phyloP scores from a whole-genome alignment of 106 monocot species.

The Gastrodia elata region DNA sequence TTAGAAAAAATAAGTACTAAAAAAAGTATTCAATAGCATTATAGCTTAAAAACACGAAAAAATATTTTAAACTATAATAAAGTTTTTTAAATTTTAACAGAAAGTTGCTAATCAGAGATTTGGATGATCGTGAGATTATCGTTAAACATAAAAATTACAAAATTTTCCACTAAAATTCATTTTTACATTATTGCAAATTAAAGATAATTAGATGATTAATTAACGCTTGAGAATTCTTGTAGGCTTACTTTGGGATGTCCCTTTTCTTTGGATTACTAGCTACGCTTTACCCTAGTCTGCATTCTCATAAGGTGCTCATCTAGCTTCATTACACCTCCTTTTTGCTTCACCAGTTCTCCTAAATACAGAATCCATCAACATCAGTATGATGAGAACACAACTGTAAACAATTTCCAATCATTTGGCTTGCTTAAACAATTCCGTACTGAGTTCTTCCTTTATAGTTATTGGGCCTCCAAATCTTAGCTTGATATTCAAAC shows the following conservation, averaged over 20 bases:
- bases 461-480: not conserved
- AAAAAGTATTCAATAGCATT: too few relatives aligned
- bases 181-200: too few relatives aligned
- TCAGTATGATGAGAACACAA: not conserved
- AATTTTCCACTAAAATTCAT: too few relatives aligned
- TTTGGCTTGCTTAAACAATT: not conserved
- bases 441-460: not conserved
- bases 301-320: too few relatives aligned
- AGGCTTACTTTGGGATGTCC: not conserved
- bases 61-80: not conserved
- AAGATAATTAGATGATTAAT: not conserved
- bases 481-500: not conserved
- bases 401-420: not conserved
- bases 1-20: too few relatives aligned
- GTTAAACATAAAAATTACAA: too few relatives aligned
- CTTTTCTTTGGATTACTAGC: not conserved
- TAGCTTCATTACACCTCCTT: not conserved
- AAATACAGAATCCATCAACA: not conserved
- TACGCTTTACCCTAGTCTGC: not conserved
- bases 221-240: not conserved
- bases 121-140: too few relatives aligned
- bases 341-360: not conserved
- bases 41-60: too few relatives aligned
- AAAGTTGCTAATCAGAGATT: too few relatives aligned
- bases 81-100: not conserved